Base-by-base conservation (phyloP, 2,329 filamentous ascomycete genomes). In the Elsinoe australis region DNA sequence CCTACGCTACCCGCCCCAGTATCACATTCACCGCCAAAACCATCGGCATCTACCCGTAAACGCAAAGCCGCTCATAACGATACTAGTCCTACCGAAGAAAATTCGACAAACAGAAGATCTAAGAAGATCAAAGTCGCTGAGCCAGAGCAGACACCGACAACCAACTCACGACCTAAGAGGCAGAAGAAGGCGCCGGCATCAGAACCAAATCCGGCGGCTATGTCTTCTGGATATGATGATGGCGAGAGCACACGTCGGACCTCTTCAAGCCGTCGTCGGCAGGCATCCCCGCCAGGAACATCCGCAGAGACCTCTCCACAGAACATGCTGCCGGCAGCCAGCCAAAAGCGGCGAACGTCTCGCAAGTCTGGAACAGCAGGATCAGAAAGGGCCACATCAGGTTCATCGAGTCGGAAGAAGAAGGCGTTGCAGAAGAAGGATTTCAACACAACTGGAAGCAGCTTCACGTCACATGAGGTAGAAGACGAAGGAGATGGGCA, bases 201-300 rank as follows among this genome's bases (percentile, higher is more conserved):
- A 34, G 34, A 39, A 17, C 21, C 34, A 24, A 34, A 33, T 45
- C 34, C 68, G 61, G 73, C 73, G 63, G 75, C 73, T 62, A 90
- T 89, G 85, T 86, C 85, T 66, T 75, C 76, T 67, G 79, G 79
- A 83, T 88, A 76, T 58, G 76, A 44, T 50, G 49, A 31, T 1
- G 15, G 48, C 33, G 12, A 45, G 39, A n/a, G 31, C 31, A 28
- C 47, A 9, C 52, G 32, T 49, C 34, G 50, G 47, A 41, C 28
- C 34, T 49, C 44, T 55, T 51, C 56, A 59, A 52, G 67, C 57
- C 32, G 51, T 55, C 50, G 49, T 59, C 81, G 80, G 62, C 77
- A 78, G 56, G 77, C 80, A 2, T 48, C 45, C 12, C 45, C 45
- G 57, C 74, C 78, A 55, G 80, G 79, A 59, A 76, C 80, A 56